These are phyloP conservation scores for Leptosphaerulina australis DNA, from an alignment of 2,329 filamentous ascomycete species.

Conservation along the genomic window DNA sequence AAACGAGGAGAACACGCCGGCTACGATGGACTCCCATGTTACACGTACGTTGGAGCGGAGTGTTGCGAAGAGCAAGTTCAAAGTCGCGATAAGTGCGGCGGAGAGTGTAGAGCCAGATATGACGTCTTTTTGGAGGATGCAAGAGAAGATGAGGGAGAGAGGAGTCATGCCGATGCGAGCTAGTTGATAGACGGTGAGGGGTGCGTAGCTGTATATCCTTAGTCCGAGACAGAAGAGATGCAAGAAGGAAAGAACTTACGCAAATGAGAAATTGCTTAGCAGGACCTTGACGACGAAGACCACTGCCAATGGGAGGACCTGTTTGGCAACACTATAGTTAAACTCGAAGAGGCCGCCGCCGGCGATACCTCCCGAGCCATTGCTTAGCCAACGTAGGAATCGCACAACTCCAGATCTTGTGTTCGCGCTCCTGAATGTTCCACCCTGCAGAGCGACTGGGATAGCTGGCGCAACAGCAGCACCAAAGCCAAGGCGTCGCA, in stretches of 20 bases:
- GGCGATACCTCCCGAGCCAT: constrained; percentile 56
- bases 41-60: constrained; percentile 55
- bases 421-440: constrained; percentile 35
- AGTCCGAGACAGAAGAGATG: too few relatives aligned
- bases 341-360: constrained; percentile 62
- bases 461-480: constrained; percentile 54
- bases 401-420: constrained; percentile 32
- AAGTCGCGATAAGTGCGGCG: constrained; percentile 57
- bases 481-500: constrained; percentile 52
- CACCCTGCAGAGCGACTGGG: constrained; percentile 39
- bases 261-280: constrained; percentile 61
- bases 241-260: constrained; percentile 44
- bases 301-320: constrained; percentile 56
- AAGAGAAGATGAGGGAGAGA: constrained; percentile 56
- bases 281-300: constrained; percentile 59
- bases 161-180: constrained; percentile 60
- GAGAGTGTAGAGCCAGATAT: constrained; percentile 58
- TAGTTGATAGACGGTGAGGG: constrained; percentile 59
- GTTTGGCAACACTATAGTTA: constrained; percentile 54
- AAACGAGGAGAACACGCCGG: constrained; percentile 58
- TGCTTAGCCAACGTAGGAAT: constrained; percentile 47
- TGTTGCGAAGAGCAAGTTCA: constrained; percentile 58
- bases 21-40: constrained; percentile 58
- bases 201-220: constrained; percentile 52
- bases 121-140: constrained; percentile 54